Base-by-base conservation (phyloP, 805 yeast species). In the Ogataea henricii region DNA sequence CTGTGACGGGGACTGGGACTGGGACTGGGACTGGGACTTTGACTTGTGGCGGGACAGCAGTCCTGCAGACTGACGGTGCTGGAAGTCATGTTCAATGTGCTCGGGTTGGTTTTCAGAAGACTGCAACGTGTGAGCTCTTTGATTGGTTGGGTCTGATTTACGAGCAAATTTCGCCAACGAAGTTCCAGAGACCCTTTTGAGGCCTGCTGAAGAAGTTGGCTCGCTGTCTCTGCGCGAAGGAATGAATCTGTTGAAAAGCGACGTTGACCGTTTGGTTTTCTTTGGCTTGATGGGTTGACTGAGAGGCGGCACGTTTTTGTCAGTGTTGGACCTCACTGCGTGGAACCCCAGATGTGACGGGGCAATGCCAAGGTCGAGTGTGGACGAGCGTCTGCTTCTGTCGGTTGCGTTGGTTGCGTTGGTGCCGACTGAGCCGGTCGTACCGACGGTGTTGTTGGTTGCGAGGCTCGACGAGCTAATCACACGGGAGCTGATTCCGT, bases 291-390 rank as follows among this genome's bases (percentile, higher is more conserved):
- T 53, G 3, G 61, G 58, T 7, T 50, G 32, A 9, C 27, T 23
- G 26, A 52, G 45, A 4, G 58, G 57, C 14, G 57, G 58, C 2
- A 53, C 42, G 16, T 43, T 50, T 37, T 51, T 40, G 14, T 52
- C 53, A 6, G 50, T 14, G 13, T 29, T 43, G 5, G 43, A 30
- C 25, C 51, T 59, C 20, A 55, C 44, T 9, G 61, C 58, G 34
- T 65, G 66, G 54, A 68, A 64, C 2, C 71, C 71, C 34, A 54
- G 55, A 45, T 65, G 64, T 1, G 62, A 46, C 9, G 42, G 20
- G 0, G 67, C 58, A n/a, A 62, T 48, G 13, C 52, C 53, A 12
- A 25, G 21, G 3, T 45, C 47, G 8, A 29, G 21, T 10, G 40
- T 41, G 6, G 51, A 43, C n/a, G 43, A 32, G n/a, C 47, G 44